Evolutionary conservation across 2,329 filamentous ascomycete genomes (phyloP).

Genomic region (Exophiala xenobiotica): DNA sequence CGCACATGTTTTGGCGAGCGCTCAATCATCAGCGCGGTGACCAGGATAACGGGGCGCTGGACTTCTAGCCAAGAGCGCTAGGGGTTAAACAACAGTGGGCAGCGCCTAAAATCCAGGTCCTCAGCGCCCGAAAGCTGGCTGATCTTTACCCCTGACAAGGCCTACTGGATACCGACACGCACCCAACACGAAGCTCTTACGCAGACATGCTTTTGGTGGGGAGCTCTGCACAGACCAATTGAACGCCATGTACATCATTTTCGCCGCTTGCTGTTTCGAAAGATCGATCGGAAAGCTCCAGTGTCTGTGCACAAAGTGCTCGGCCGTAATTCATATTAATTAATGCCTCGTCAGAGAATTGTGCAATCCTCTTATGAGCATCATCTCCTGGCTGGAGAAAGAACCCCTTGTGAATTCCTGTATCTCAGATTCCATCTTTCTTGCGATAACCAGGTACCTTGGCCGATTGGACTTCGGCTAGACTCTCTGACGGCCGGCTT

Average conservation of each 20-base stretch:
- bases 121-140: background rate
- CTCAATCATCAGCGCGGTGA: background rate
- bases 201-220: too few species aligned
- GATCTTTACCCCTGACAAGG: background rate
- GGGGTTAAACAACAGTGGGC: background rate
- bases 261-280: background rate
- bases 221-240: background rate
- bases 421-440: too few species aligned
- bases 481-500: background rate
- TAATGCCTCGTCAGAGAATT: too few species aligned
- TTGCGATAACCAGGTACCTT: too few species aligned
- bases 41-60: background rate
- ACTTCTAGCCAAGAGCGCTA: background rate
- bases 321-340: background rate
- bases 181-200: too few species aligned
- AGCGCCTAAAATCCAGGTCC: constrained; percentile 1
- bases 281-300: background rate
- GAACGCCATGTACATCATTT: background rate
- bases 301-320: background rate
- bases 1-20: too few species aligned
- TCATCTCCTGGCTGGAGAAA: too few species aligned
- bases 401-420: too few species aligned
- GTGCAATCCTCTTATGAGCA: too few species aligned
- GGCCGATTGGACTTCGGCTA: background rate
- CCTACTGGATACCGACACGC: background rate